Evolutionary conservation across 495 filamentous ascomycete genomes (phyloP), one percentile per base, ranked within the genome.

Genomic region (Hyaloscypha finlandica): DNA sequence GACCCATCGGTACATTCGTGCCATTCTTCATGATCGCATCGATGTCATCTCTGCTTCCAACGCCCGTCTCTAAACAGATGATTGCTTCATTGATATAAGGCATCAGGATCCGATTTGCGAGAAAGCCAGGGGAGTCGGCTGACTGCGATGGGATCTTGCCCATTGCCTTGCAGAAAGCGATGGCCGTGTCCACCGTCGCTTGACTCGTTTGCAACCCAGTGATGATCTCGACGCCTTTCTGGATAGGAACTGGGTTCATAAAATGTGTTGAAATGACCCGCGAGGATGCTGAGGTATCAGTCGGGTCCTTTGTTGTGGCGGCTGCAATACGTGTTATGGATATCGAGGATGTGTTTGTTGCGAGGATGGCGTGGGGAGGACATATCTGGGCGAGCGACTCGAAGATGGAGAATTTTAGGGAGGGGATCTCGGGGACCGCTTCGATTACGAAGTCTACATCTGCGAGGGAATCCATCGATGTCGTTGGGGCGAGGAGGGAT

Each of bases 1-100:
- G 95, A 2, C 95, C 95, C 95, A 99, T 99, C 9, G 96, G 95
- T 57, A 98, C 95, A 77, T 97, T 97, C 20, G 95, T 98, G 35
- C 95, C 95, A 69, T 96, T 97, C 86, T 97, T 97, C 95, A 99
- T 99, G 71, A 97, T 98, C 66, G 82, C 89, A 75, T 99, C 95
- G 66, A 99, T 98, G 69, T 94, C 89, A 65, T 97, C 92, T 63
- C 90, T 89, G 63, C 81, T 81, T 19, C 96, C 95, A 2, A 99
- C 86, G 2, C 92, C 92, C 1, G 95, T 98, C 76, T 99, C 95
- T 8, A 99, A 81, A 78, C 95, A 99, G 66, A 97, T 97, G 45
- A 99, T 83, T 3, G 95, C 95, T 80, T 99, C 95, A 76, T 99
- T 99, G 80, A 99, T 97, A 76, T 99, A 99, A 0, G 95, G 95